Evolutionary conservation across 768 basidiomycete species (phyloP), one percentile per base, ranked within the genome.

Genomic region (Rhodosporidiobolus odoratus): DNA sequence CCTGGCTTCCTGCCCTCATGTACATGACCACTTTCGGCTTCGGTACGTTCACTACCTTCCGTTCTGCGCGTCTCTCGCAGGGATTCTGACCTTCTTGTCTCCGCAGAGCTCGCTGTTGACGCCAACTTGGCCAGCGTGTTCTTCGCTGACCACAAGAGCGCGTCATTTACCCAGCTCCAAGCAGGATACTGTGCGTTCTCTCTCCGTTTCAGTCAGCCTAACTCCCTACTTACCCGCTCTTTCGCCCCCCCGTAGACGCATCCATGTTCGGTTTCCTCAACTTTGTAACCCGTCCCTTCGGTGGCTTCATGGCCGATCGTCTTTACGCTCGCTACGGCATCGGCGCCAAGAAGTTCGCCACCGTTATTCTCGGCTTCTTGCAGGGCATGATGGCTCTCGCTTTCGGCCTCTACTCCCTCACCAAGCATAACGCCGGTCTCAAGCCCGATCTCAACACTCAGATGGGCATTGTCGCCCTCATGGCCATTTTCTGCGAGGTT

Each of bases 21-120:
- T 87, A 87, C 71, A 70, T 83, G 45, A 83, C 83, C 1, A 85
- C 85, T n/a, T n/a, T n/a, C n/a, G n/a, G n/a, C n/a, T n/a, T n/a
- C n/a, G n/a, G 4, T 62, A 34, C 43, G 59, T 60, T 30, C 38
- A 10, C 45, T 60, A 23, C 38, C 34, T 17, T 27, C 9, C 30
- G 5, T 47, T 16, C 21, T 6, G n/a, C n/a, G n/a, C n/a, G n/a
- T n/a, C n/a, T n/a, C n/a, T 58, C 43, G 17, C 9, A 12, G 3
- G 13, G 48, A 16, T 16, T n/a, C 27, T 56, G 25, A 50, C 48
- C 25, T 50, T 50, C 27, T 25, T n/a, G 10, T 50, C 9, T n/a
- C 10, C 48, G 25, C 15, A 25, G 86, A 87, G 77, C 81, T 87
- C 12, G 82, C 83, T 1, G 81, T 87, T 52, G 85, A 87, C 72